These are phyloP conservation scores for Desmodesmus armatus DNA, from an alignment of 139 green algal genomes.

Conservation along the genomic window DNA sequence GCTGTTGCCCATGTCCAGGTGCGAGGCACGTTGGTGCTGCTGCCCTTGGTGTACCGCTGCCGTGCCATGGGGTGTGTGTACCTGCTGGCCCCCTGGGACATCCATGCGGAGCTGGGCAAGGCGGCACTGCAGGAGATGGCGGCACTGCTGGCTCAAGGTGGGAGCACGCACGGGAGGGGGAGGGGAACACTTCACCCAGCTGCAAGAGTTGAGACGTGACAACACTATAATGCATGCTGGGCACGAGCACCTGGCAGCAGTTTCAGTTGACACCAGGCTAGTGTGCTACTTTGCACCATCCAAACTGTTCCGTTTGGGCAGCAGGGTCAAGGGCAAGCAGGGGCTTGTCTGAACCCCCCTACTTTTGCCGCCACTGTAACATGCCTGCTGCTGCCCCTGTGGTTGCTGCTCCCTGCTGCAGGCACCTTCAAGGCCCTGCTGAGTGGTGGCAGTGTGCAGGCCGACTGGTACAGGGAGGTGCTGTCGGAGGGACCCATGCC, in stretches of 20 bases:
- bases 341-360: too few species aligned
- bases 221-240: too few species aligned
- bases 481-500: conserved; percentile 11
- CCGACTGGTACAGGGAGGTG: conserved; percentile 23
- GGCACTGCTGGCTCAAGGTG: conserved; percentile 42
- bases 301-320: too few species aligned
- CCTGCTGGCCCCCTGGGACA: conserved; percentile 53
- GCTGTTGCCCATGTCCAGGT: not conserved
- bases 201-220: too few species aligned
- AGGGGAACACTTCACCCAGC: too few species aligned
- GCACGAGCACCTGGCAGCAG: too few species aligned
- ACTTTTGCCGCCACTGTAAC: not conserved
- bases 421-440: conserved; percentile 28
- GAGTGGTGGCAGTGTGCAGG: conserved; percentile 4
- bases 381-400: not conserved
- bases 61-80: conserved; percentile 58
- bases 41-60: conserved; percentile 56
- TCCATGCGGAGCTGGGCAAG: conserved; percentile 46
- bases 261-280: too few species aligned
- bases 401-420: too few species aligned
- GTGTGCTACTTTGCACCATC: too few species aligned
- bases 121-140: conserved; percentile 48
- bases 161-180: too few species aligned
- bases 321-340: too few species aligned
- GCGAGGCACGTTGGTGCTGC: conserved; percentile 57